Conservation (phyloP, 495 filamentous ascomycete genomes). For the Penicillium cataractarum region DNA sequence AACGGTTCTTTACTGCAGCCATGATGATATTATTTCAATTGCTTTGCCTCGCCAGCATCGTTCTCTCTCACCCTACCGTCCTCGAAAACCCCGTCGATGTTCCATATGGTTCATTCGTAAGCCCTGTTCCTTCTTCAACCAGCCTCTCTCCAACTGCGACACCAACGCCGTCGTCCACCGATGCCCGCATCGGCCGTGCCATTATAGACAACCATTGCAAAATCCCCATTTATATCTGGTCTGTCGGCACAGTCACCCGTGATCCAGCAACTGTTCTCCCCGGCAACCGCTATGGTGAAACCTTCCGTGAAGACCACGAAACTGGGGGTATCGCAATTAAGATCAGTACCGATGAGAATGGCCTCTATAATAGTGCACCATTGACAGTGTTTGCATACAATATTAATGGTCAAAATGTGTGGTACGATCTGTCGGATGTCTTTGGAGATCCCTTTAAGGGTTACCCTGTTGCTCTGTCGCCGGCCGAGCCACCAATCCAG, state of each 20-base stretch:
- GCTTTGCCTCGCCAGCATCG: constrained; percentile 14
- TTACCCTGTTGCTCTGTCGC: constrained; percentile 40
- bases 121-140: constrained; percentile 12
- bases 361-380: constrained; percentile 53
- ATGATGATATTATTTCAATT: constrained; percentile 22
- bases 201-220: constrained; percentile 54
- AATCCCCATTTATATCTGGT: constrained; percentile 56
- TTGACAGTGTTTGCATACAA: constrained; percentile 60
- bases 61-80: constrained; percentile 12
- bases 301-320: constrained; percentile 45
- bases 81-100: neutral
- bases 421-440: constrained; percentile 61
- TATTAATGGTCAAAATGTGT: constrained; percentile 46
- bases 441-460: constrained; percentile 61
- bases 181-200: constrained; percentile 46
- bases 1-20: neutral
- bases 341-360: constrained; percentile 49
- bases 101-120: constrained; percentile 15
- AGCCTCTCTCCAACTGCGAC: constrained; percentile 10
- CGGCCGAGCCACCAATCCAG: constrained; percentile 43
- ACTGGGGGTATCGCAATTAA: constrained; percentile 61
- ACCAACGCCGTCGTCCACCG: constrained; percentile 17
- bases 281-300: constrained; percentile 39
- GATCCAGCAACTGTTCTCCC: constrained; percentile 33
- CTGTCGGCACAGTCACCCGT: constrained; percentile 47